Percentiles rank a stretch among this genome's conserved stretches.
These are phyloP conservation scores for Puccinia novopanici DNA, from an alignment of 1,284 basidiomycete species.

Conservation along the genomic window DNA sequence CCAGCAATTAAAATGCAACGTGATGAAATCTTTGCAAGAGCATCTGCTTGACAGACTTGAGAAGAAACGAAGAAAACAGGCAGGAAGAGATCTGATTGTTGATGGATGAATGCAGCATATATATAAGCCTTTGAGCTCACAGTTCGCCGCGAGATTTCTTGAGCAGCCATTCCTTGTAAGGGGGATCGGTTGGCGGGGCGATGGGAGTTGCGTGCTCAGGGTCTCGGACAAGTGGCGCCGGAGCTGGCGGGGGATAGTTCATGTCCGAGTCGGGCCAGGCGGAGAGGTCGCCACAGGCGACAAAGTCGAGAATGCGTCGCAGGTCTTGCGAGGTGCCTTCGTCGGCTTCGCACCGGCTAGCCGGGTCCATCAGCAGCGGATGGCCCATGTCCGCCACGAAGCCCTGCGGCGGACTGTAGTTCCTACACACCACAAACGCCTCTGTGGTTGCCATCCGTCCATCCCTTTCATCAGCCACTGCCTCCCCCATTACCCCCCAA, in stretches of 20 bases:
- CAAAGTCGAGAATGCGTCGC: slow-evolving; percentile 56
- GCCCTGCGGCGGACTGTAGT: slow-evolving; percentile 60
- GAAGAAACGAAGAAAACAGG: no score
- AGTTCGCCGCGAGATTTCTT: slow-evolving; percentile 16
- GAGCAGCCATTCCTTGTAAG: slow-evolving; percentile 28
- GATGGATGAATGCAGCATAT: not conserved
- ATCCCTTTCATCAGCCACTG: not conserved
- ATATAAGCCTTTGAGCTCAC: not conserved
- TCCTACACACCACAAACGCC: slow-evolving; percentile 65
- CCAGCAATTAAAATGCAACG: no score
- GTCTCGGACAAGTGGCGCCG: not conserved
- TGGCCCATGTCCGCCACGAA: slow-evolving; percentile 55
- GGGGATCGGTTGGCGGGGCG: slow-evolving; percentile 32
- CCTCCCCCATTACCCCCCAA: not conserved
- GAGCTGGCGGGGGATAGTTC: slow-evolving; percentile 18
- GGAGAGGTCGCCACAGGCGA: slow-evolving; percentile 57
- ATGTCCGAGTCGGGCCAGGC: slow-evolving; percentile 39
- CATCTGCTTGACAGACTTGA: no score
- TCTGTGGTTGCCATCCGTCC: slow-evolving; percentile 58
- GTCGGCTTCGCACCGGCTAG: slow-evolving; percentile 40
- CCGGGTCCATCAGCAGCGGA: slow-evolving; percentile 55
- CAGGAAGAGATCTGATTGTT: not conserved
- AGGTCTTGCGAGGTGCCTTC: slow-evolving; percentile 51
- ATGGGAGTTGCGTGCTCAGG: slow-evolving; percentile 4
- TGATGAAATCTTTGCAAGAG: no score